Evolutionary conservation across 2,329 filamentous ascomycete species (phyloP).

Genomic region (Fusarium dimerum): DNA sequence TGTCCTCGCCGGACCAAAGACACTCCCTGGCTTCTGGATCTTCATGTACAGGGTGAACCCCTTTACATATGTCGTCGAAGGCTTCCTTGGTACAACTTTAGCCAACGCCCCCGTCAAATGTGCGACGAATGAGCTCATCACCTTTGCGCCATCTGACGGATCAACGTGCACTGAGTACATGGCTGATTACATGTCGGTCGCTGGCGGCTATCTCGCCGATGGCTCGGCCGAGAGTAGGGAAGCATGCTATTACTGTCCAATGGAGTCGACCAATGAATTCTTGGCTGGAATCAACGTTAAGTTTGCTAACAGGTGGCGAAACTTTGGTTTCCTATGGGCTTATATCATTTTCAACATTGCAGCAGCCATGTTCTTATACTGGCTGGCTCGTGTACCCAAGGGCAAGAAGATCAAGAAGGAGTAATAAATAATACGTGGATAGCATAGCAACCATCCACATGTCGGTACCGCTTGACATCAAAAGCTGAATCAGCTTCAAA

Average conservation of each 20-base stretch:
- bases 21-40: conserved; percentile 74
- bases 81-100: conserved; percentile 64
- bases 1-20: conserved; percentile 60
- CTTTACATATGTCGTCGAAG: conserved; percentile 72
- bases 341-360: conserved; percentile 55
- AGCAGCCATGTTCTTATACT: conserved; percentile 53
- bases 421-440: background rate
- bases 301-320: conserved; percentile 54
- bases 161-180: conserved; percentile 60
- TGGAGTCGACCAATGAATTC: conserved; percentile 42
- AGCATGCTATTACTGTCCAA: conserved; percentile 47
- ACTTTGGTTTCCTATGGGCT: conserved; percentile 56
- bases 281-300: conserved; percentile 43
- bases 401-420: too few species aligned
- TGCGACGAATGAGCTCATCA: conserved; percentile 58
- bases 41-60: conserved; percentile 76
- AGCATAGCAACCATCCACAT: too few species aligned
- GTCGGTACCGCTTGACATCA: too few species aligned
- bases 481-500: too few species aligned
- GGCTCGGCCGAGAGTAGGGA: conserved; percentile 5
- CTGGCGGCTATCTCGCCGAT: conserved; percentile 48
- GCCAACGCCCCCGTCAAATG: conserved; percentile 63
- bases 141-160: too few species aligned
- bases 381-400: conserved; percentile 36
- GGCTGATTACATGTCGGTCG: conserved; percentile 41